Base-by-base conservation (phyloP, 176 grass and related monocot genomes). In the Leersia perrieri region DNA sequence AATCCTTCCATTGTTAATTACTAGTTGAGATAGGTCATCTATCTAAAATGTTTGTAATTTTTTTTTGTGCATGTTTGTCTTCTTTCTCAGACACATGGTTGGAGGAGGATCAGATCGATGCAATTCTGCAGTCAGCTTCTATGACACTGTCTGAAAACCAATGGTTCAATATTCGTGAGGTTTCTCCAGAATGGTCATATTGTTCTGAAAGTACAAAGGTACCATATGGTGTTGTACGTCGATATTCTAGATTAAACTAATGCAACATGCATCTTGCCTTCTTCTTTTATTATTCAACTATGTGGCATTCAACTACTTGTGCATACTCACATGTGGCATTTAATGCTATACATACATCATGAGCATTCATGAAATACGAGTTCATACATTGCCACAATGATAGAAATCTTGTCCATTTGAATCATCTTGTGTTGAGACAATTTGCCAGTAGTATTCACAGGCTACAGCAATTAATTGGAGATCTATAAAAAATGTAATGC, bases 101-200 rank as follows among this genome's bases (percentile, higher is more conserved):
- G 76, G 93, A 99, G 40, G 89, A 89, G 8, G 62, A 85, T 79
- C 92, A 91, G 86, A 70, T 91, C 77, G 89, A 79, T 73, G 70
- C 60, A 79, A 45, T 88, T 80, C 15, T 84, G 45, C 60, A 33
- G 64, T 23, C 82, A 81, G 68, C 31, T 69, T 73, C 90, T 79
- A 62, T 27, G 82, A 77, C 70, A 76, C 7, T 55, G 14, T 49
- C 70, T 64, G 84, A 86, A 78, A 88, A 81, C 41, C 82, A 78
- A 45, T 68, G 83, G 79, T 93, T 89, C 65, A 36, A 3, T 28
- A 88, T 99, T 68, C 60, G 45, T 36, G 93, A 96, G 60, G 74
- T 99, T 84, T 93, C 76, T 82, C 93, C 97, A 81, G 90, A 95
- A 88, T 87, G 87, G 74, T 93, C 87, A 11, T 95, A 93, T 88